A percentile compares a stretch with the other conserved stretches of the same genome.
These are phyloP conservation scores for Xylariaceae sp. DNA, from an alignment of 2,329 filamentous ascomycete genomes.

Conservation along the genomic window DNA sequence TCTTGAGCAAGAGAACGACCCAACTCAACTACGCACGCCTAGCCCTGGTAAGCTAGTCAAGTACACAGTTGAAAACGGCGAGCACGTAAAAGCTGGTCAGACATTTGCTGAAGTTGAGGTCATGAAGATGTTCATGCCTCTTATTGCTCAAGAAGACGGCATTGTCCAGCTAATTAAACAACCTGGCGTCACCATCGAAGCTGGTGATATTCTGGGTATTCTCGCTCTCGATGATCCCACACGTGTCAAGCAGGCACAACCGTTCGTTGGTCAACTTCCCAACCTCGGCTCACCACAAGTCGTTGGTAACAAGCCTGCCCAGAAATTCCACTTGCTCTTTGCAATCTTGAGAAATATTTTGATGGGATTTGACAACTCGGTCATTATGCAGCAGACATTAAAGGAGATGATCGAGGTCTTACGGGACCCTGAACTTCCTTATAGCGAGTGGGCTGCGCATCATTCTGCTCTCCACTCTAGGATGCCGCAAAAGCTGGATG, in stretches of 20 bases:
- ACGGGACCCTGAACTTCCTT: slow-evolving; percentile 87
- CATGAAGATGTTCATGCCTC: slow-evolving; percentile 99
- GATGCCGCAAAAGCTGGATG: slow-evolving; percentile 93
- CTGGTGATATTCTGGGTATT: slow-evolving; percentile 98
- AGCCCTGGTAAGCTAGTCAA: slow-evolving; percentile 98
- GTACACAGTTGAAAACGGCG: slow-evolving; percentile 93
- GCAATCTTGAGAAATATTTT: slow-evolving; percentile 87
- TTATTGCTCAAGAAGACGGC: slow-evolving; percentile 93
- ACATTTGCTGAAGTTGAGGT: slow-evolving; percentile 97
- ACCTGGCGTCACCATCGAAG: slow-evolving; percentile 95
- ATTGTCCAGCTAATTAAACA: slow-evolving; percentile 99
- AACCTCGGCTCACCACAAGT: slow-evolving; percentile 85
- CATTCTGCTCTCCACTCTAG: slow-evolving; percentile 96
- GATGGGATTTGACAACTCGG: slow-evolving; percentile 93
- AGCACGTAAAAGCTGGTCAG: slow-evolving; percentile 90
- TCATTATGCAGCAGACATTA: slow-evolving; percentile 88
- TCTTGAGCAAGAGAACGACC: slow-evolving; percentile 98
- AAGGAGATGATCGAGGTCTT: slow-evolving; percentile 91
- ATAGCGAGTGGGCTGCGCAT: slow-evolving; percentile 94
- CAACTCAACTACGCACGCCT: slow-evolving; percentile 92
- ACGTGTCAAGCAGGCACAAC: slow-evolving; percentile 94
- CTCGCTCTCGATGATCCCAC: slow-evolving; percentile 93
- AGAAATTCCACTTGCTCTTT: slow-evolving; percentile 80
- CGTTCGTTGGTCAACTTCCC: slow-evolving; percentile 90
- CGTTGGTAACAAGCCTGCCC: slow-evolving; percentile 87